Base-by-base conservation (phyloP, 805 yeast genomes). In the Dipodascopsis uninucleata region DNA sequence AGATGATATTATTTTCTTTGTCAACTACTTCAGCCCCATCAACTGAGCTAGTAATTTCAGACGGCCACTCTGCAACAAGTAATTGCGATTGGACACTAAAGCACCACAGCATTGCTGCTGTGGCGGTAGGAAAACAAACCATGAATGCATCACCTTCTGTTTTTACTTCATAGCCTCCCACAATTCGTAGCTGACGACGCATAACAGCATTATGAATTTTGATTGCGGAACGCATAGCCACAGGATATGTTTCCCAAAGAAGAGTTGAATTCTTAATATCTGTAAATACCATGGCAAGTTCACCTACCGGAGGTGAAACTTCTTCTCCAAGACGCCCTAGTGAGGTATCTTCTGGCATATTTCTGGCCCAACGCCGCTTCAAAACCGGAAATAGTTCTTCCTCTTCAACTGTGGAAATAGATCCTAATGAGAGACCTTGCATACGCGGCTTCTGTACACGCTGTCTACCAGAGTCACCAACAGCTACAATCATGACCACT, bases 71-170 rank as follows among this genome's bases (percentile, higher is more conserved):
- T 5, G 88, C 94, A 8, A 78, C 74, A 38, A 93, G 69, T 10
- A 85, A 61, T 61, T 86, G 94, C 44, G 82, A 76, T 63, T 93
- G 99, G 4, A 90, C 96, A 37, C 85, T 82, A 63, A 89, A 81
- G 70, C 97, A 87, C 97, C 98, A 93, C 28, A 87, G 71, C 50
- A 93, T 70, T 0, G 97, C 97, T 16, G 90, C 75, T 0, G 90
- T 78, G 0, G 95, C 90, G 0, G 95, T 82, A 0, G 96, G 95
- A 64, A 93, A 93, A 9, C 97, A 86, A 10, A 93, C 97, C 86
- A 93, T 89, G 58, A 93, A 93, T 0, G 98, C 96, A 72, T 93
- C 99, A 61, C 99, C 99, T 78, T 93, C 99, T 1, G 97, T 93
- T 63, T 93, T 93, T 22, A 93, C 98, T 64, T 93, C 99, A 62